Conservation (phyloP, 805 yeast species). For the Lipomyces lipofer region DNA sequence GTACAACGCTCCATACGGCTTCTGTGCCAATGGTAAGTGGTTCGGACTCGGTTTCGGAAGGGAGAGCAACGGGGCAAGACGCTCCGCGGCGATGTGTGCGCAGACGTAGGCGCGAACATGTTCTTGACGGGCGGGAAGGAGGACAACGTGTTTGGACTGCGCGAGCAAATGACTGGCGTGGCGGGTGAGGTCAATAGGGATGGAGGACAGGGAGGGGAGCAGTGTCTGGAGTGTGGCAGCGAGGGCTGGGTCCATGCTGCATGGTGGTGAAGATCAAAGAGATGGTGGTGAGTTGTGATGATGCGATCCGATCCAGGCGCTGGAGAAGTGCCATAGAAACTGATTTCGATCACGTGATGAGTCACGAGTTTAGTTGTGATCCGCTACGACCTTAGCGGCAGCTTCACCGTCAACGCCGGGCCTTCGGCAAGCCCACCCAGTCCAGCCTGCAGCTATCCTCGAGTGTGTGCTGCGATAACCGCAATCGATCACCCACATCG, state of each 20-base stretch:
- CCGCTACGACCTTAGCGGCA: too few relatives aligned
- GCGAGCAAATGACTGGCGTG: slow-evolving; percentile 12
- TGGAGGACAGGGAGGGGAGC: slow-evolving; percentile 17
- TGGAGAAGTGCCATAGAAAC: too few relatives aligned
- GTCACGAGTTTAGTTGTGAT: too few relatives aligned
- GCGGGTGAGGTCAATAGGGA: slow-evolving; percentile 21
- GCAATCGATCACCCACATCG: too few relatives aligned
- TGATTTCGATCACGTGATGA: too few relatives aligned
- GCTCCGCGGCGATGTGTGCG: slow-evolving; percentile 22
- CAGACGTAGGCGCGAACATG: slow-evolving; percentile 24
- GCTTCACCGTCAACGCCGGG: too few relatives aligned
- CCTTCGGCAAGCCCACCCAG: too few relatives aligned
- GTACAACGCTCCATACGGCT: slow-evolving; percentile 15
- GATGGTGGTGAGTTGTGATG: neutral
- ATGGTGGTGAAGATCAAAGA: too few relatives aligned
- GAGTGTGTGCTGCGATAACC: too few relatives aligned
- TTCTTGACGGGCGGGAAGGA: slow-evolving; percentile 17
- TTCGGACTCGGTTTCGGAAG: slow-evolving; percentile 15
- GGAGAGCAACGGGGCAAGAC: slow-evolving; percentile 12
- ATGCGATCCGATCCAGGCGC: too few relatives aligned
- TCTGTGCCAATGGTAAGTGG: slow-evolving; percentile 13
- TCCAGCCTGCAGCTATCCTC: too few relatives aligned
- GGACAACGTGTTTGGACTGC: slow-evolving; percentile 15
- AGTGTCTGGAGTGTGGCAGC: slow-evolving; percentile 18
- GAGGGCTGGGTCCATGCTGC: slow-evolving; percentile 18